Conservation (phyloP, 176 grass and related monocot species). For the Otatea glauca region DNA sequence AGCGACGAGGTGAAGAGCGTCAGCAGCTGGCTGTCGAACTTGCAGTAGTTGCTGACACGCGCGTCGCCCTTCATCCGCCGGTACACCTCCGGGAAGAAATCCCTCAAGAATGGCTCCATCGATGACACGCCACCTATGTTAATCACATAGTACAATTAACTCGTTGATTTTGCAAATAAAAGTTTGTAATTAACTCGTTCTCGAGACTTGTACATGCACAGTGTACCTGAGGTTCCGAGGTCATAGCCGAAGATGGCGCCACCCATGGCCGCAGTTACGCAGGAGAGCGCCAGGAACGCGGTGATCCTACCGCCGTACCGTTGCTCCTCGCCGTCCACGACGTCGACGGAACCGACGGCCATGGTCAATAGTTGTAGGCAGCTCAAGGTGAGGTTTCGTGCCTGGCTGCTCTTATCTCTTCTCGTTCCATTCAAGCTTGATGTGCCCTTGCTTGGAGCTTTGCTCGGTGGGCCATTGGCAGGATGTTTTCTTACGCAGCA, state of each 20-base stretch:
- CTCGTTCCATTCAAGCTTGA: constrained; percentile 11
- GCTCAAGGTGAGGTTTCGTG: not conserved
- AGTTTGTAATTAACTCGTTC: no score
- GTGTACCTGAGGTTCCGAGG: constrained; percentile 39
- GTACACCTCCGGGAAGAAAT: constrained; percentile 69
- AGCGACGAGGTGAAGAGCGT: constrained; percentile 89
- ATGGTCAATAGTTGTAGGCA: not conserved
- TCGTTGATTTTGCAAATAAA: no score
- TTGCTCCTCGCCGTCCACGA: no score
- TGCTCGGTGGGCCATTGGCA: not conserved
- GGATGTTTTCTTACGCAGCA: not conserved
- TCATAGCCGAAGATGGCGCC: constrained; percentile 75
- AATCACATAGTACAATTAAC: no score
- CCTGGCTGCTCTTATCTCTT: not conserved
- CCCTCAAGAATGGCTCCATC: constrained; percentile 61
- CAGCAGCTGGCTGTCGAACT: constrained; percentile 81
- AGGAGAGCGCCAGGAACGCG: constrained; percentile 57
- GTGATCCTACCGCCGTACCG: constrained; percentile 51
- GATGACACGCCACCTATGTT: constrained; percentile 50
- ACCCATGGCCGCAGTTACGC: constrained; percentile 61
- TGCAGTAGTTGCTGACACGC: constrained; percentile 76
- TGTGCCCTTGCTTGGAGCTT: not conserved
- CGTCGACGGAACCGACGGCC: not conserved
- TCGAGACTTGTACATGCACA: no score
- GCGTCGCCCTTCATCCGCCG: constrained; percentile 41